phyloP scores from a whole-genome alignment of 2,329 filamentous ascomycete genomes.

The Fusarium stilboides region DNA sequence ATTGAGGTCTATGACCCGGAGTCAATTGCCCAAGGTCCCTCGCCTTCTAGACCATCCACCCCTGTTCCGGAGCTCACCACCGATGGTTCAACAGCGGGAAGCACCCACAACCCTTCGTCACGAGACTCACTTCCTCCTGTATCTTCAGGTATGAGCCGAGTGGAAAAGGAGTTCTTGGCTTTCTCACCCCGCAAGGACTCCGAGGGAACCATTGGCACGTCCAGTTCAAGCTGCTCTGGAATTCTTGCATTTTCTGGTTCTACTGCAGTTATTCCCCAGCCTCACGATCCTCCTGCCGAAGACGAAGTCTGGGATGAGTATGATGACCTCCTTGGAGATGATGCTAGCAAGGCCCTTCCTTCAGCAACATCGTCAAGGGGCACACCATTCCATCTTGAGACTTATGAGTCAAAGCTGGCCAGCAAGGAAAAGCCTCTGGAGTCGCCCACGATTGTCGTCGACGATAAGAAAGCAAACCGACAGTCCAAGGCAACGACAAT shows the following conservation, averaged over 20 bases:
- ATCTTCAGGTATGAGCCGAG: constrained; percentile 52
- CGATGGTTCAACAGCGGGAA: constrained; percentile 55
- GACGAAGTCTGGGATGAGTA: constrained; percentile 97
- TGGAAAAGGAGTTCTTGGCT: constrained; percentile 75
- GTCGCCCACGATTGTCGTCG: constrained; percentile 63
- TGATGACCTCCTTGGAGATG: constrained; percentile 86
- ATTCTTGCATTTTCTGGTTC: constrained; percentile 72
- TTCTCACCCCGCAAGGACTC: constrained; percentile 84
- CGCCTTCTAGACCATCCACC: constrained; percentile 59
- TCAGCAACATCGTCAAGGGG: constrained; percentile 72
- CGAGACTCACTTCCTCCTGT: constrained; percentile 51
- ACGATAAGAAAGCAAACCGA: constrained; percentile 52
- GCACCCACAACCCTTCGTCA: constrained; percentile 52
- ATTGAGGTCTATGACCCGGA: constrained; percentile 52
- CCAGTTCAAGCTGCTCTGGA: constrained; percentile 76
- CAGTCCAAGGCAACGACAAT: constrained; percentile 56
- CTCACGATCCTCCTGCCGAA: constrained; percentile 75
- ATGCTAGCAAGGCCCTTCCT: constrained; percentile 60
- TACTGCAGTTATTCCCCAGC: constrained; percentile 76
- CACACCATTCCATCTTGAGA: constrained; percentile 70
- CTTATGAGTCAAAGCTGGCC: constrained; percentile 58
- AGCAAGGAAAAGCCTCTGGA: constrained; percentile 60
- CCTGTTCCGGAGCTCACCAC: constrained; percentile 56
- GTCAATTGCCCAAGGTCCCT: constrained; percentile 66
- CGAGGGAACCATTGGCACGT: constrained; percentile 65